A percentile compares a stretch with the other conserved stretches of the same genome.
These are phyloP conservation scores for Dothiorella sarmentorum DNA, from an alignment of 2,329 filamentous ascomycete genomes.

Conservation along the genomic window DNA sequence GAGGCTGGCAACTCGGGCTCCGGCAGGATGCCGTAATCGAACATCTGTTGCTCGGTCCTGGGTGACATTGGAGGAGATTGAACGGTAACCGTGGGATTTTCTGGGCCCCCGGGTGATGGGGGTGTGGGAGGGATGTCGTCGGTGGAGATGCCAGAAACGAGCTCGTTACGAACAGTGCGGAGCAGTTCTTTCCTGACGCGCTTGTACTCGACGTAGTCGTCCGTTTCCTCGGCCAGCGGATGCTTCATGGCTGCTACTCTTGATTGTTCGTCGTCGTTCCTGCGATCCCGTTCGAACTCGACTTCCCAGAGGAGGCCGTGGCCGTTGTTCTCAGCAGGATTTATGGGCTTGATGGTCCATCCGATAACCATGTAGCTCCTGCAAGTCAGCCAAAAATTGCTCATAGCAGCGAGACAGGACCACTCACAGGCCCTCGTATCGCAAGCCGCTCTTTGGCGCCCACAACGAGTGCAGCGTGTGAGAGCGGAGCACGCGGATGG, in stretches of 20 bases:
- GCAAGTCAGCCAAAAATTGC: not conserved
- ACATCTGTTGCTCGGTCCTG: not conserved
- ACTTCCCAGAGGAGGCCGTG: slow-evolving; percentile 38
- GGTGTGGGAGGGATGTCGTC: not conserved
- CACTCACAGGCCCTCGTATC: slow-evolving; percentile 49
- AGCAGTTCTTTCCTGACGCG: slow-evolving; percentile 26
- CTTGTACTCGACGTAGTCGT: slow-evolving; percentile 50
- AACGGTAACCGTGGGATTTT: not conserved
- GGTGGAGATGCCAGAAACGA: not conserved
- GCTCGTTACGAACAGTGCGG: not conserved
- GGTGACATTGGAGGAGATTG: slow-evolving; percentile 5
- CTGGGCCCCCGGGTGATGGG: not conserved
- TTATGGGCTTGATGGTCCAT: slow-evolving; percentile 38
- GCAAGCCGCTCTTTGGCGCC: slow-evolving; percentile 45
- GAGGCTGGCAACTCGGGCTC: not conserved
- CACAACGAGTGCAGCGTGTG: slow-evolving; percentile 44
- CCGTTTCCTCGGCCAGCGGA: slow-evolving; percentile 44
- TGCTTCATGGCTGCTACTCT: slow-evolving; percentile 33
- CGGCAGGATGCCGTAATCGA: not conserved
- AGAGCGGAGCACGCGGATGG: slow-evolving; percentile 44
- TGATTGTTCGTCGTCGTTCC: slow-evolving; percentile 29
- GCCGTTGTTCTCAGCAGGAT: slow-evolving; percentile 20
- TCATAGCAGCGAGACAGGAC: not conserved
- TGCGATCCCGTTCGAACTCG: slow-evolving; percentile 33
- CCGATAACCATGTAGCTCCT: slow-evolving; percentile 36